A percentile compares a stretch with the other conserved stretches of the same genome.
Conservation (phyloP, 2,329 filamentous ascomycete genomes). For the Claviceps spartinae region DNA sequence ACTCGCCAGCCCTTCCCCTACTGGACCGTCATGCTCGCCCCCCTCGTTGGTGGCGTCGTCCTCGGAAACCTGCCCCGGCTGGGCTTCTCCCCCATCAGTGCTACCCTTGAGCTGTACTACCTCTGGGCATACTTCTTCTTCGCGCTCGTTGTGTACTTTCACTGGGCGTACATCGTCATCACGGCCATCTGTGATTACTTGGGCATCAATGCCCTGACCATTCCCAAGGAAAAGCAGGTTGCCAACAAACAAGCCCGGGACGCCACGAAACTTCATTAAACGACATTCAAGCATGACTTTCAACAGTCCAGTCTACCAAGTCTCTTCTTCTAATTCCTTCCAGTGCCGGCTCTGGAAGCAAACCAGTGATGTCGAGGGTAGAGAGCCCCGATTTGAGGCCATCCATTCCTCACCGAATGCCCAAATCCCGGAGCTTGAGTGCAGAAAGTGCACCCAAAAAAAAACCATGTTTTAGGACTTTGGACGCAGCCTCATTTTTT, state of each 20-base stretch:
- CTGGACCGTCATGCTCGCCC: slow-evolving; percentile 85
- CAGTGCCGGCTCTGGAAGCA: too few relatives aligned
- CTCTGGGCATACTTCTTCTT: slow-evolving; percentile 76
- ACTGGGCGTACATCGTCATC: slow-evolving; percentile 86
- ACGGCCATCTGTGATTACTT: slow-evolving; percentile 83
- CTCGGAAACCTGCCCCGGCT: slow-evolving; percentile 71
- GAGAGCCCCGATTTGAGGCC: too few relatives aligned
- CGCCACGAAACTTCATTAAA: slow-evolving; percentile 23
- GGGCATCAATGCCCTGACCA: slow-evolving; percentile 89
- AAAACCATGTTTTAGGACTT: too few relatives aligned
- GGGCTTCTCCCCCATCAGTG: slow-evolving; percentile 53
- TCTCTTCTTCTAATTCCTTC: too few relatives aligned
- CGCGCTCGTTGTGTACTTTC: slow-evolving; percentile 72
- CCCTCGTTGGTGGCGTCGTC: slow-evolving; percentile 72
- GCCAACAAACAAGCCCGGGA: slow-evolving; percentile 35
- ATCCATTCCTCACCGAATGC: too few relatives aligned
- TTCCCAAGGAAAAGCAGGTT: slow-evolving; percentile 48
- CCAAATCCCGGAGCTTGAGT: too few relatives aligned
- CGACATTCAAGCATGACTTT: neutral
- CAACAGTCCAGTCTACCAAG: too few relatives aligned
- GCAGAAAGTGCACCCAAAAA: too few relatives aligned
- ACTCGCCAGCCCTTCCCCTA: slow-evolving; percentile 89
- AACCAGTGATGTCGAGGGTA: too few relatives aligned
- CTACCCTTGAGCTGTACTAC: slow-evolving; percentile 61
- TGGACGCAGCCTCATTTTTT: too few relatives aligned